phyloP scores from a whole-genome alignment of 202 grass and related monocot genomes.

The Schoenoplectus triqueter region DNA sequence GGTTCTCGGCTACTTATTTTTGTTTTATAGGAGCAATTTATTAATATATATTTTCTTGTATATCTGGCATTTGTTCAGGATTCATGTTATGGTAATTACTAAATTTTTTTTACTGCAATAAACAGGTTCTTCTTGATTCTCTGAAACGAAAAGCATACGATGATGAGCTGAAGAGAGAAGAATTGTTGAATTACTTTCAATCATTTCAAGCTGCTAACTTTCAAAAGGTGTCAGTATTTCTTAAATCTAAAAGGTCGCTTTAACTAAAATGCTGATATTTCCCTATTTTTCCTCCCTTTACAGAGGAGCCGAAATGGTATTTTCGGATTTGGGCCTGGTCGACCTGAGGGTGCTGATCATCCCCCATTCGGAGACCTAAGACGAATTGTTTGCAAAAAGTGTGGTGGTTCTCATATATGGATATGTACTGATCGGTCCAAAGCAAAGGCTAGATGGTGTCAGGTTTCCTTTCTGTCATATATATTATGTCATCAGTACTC shows the following conservation, averaged over 20 bases:
- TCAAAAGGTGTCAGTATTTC: conserved; percentile 68
- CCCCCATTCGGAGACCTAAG: conserved; percentile 67
- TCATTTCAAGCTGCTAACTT: conserved; percentile 71
- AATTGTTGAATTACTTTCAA: conserved; percentile 85
- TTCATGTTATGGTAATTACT: conserved; percentile 26
- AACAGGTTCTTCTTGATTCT: conserved; percentile 96
- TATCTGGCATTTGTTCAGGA: conserved; percentile 36
- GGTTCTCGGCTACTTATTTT: conserved; percentile 32
- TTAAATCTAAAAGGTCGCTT: background rate
- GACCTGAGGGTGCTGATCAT: conserved; percentile 83
- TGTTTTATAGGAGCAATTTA: conserved; percentile 28
- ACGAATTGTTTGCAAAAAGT: conserved; percentile 97
- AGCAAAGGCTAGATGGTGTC: conserved; percentile 96
- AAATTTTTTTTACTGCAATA: conserved; percentile 38
- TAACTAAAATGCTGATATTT: conserved; percentile 31
- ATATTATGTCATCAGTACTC: background rate
- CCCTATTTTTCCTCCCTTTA: conserved; percentile 38
- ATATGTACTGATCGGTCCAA: conserved; percentile 83
- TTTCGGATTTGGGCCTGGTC: conserved; percentile 74
- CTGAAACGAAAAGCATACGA: conserved; percentile 95
- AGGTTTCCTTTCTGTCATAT: conserved; percentile 52
- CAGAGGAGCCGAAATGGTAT: conserved; percentile 74
- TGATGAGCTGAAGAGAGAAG: conserved; percentile 89
- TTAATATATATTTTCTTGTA: conserved; percentile 22
- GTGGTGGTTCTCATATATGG: conserved; percentile 84